Conservation (phyloP, 1,139 yeast species). For the Yamadazyma jaroonii region DNA sequence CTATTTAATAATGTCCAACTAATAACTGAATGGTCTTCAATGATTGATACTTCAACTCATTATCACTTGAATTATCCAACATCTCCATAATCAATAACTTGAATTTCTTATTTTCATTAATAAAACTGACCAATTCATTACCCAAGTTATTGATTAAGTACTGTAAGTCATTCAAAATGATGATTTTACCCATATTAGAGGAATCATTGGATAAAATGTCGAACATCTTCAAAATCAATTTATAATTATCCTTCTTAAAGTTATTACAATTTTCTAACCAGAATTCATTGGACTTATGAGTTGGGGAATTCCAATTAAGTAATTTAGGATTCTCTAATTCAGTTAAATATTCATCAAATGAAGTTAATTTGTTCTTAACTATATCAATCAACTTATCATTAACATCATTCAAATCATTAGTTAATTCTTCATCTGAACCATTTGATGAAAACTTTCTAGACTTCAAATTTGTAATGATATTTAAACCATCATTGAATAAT, state of each 20-base stretch:
- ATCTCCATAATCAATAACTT: constrained; percentile 80
- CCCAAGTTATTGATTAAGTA: constrained; percentile 43
- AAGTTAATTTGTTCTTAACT: constrained; percentile 70
- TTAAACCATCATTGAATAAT: constrained; percentile 73
- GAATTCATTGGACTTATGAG: constrained; percentile 82
- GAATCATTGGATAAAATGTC: constrained; percentile 29
- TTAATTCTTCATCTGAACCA: constrained; percentile 78
- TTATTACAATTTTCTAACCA: constrained; percentile 80
- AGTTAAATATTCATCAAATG: constrained; percentile 87
- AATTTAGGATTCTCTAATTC: constrained; percentile 78
- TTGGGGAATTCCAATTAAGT: constrained; percentile 84
- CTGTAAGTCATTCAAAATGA: constrained; percentile 56
- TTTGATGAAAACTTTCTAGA: constrained; percentile 82
- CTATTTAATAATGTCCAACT: constrained; percentile 59
- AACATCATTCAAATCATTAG: constrained; percentile 64
- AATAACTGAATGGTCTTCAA: constrained; percentile 89
- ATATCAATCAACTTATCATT: constrained; percentile 63
- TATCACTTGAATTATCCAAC: constrained; percentile 67
- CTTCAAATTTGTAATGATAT: constrained; percentile 62
- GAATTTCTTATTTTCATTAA: constrained; percentile 51
- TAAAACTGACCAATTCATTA: constrained; percentile 67
- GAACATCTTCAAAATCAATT: constrained; percentile 55
- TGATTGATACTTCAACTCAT: constrained; percentile 93
- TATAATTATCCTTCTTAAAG: constrained; percentile 79
- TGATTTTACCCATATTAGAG: constrained; percentile 29